These are phyloP conservation scores for Aspergillus kassunensis DNA, from an alignment of 495 filamentous ascomycete genomes.

Conservation along the genomic window DNA sequence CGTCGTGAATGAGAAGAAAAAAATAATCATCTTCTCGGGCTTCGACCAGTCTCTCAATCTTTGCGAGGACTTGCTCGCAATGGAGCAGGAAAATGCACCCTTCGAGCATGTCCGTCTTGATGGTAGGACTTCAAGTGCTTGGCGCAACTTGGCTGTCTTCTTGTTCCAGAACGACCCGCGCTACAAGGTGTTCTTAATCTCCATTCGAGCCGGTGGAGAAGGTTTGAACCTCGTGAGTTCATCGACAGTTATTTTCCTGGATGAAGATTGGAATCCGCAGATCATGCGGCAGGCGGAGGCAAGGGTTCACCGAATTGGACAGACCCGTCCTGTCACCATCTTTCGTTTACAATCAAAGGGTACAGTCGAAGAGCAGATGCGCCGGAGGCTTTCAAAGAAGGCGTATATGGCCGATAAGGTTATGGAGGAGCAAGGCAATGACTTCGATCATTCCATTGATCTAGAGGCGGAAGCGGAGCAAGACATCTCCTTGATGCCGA, in stretches of 20 bases:
- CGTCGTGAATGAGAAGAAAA: conserved; percentile 53
- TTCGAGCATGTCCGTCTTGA: conserved; percentile 58
- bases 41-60: conserved; percentile 58
- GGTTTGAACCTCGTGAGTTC: conserved; percentile 61
- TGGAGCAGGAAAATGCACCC: conserved; percentile 43
- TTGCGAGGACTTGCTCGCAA: conserved; percentile 53
- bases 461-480: neutral
- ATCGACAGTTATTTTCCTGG: conserved; percentile 59
- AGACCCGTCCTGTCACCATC: conserved; percentile 52
- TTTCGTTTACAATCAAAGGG: conserved; percentile 58
- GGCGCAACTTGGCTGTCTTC: conserved; percentile 54
- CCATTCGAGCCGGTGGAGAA: conserved; percentile 60
- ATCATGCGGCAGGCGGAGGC: conserved; percentile 58
- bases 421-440: conserved; percentile 35
- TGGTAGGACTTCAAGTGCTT: conserved; percentile 49
- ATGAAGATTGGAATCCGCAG: conserved; percentile 67
- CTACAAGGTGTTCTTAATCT: conserved; percentile 60
- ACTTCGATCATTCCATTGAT: neutral
- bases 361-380: conserved; percentile 62
- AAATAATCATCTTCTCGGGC: conserved; percentile 60
- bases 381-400: conserved; percentile 62
- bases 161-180: conserved; percentile 52
- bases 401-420: conserved; percentile 61
- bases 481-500: conserved; percentile 3
- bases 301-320: conserved; percentile 57